Evolutionary conservation across 768 basidiomycete species (phyloP), one percentile per base, ranked within the genome.

Genomic region (Suillus fuscotomentosus): DNA sequence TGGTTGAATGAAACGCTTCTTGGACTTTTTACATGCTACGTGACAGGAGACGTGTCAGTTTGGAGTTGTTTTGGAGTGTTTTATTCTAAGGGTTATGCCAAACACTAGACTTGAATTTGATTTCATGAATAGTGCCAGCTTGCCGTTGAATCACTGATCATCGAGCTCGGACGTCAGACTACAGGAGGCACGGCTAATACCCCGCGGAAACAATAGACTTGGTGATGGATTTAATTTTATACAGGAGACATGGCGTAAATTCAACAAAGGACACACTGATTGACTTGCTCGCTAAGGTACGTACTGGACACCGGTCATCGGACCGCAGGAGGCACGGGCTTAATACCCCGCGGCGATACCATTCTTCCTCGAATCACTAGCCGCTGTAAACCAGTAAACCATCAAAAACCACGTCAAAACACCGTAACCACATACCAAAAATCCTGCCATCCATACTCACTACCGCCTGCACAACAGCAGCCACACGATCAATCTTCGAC

Each of bases 361-460:
- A 67, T 94, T 91, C 81, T 96, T 97, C 72, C 95, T 84, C 22
- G 92, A 94, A 76, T 97, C 95, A 72, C 92, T 94, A 10, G 92
- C 90, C 66, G 93, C 95, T 91, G 68, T 22, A 47, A 41, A 55
- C 14, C 22, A 27, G n/a, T n/a, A n/a, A n/a, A n/a, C n/a, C n/a
- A n/a, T n/a, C 11, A 20, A 36, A 64, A 64, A 42, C 45, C 22
- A 50, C 17, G 61, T 57, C 41, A 31, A 53, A 27, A 27, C 34
- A 42, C 27, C 36, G 36, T 10, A 38, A 38, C 10, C 15, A 75
- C 87, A 55, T 68, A 91, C 92, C 91, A 67, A 82, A 91, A 34
- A 95, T 81, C 53, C 71, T 76, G 8, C 83, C 86, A 60, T 87
- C 83, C 51, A 75, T 65, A 62, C 75, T 68, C 63, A 85, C 60